These are phyloP conservation scores for Amorphotheca resinae DNA, from an alignment of 495 filamentous ascomycete species.

Conservation along the genomic window DNA sequence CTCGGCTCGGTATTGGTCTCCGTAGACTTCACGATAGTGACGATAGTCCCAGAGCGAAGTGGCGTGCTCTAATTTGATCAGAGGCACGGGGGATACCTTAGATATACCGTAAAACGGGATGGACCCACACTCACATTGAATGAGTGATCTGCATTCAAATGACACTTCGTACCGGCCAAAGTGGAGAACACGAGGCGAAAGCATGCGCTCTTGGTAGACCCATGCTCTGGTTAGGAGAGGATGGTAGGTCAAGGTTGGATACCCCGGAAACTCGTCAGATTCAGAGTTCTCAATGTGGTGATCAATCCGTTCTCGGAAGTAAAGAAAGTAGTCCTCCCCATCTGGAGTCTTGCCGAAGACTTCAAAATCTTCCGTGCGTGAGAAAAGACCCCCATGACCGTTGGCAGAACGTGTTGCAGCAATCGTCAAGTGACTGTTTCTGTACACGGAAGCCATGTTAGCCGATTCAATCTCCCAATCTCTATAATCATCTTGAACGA, in stretches of 20 bases:
- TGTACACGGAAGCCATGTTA: conserved; percentile 14
- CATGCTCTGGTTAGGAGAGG: background rate
- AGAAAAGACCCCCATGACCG: background rate
- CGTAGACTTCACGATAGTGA: too few relatives aligned
- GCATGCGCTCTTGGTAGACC: conserved; percentile 1
- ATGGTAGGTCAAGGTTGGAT: background rate
- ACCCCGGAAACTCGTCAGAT: background rate
- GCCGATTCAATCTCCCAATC: conserved; percentile 13
- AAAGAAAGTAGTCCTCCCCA: conserved; percentile 1
- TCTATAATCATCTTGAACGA: conserved; percentile 13
- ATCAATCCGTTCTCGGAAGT: background rate
- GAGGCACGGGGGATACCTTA: too few relatives aligned
- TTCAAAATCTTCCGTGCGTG: background rate
- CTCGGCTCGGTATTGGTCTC: too few relatives aligned
- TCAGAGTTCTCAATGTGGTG: background rate
- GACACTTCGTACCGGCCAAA: conserved; percentile 7
- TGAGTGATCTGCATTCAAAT: conserved; percentile 1
- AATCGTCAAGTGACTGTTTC: conserved; percentile 7
- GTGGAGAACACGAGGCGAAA: conserved; percentile 3
- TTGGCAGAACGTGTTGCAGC: conserved; percentile 5
- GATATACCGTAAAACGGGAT: too few relatives aligned
- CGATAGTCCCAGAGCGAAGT: too few relatives aligned
- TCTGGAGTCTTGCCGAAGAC: background rate
- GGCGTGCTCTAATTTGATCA: too few relatives aligned
- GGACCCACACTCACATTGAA: conserved; percentile 1